Conservation (phyloP, 2,329 filamentous ascomycete species). For the Colletotrichum abscissum region DNA sequence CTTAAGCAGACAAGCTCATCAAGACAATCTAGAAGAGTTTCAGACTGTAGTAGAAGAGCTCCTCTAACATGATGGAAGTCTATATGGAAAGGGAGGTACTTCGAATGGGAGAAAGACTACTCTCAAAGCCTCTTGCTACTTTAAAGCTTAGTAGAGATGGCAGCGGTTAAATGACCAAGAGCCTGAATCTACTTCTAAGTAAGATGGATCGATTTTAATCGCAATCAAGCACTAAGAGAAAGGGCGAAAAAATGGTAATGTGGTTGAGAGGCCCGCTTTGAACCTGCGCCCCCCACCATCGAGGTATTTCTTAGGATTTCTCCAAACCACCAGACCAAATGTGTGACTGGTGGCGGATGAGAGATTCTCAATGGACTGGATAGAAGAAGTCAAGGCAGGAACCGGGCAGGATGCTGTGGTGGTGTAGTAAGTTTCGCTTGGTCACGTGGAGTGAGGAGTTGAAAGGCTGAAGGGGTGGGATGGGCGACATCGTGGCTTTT, state of each 20-base stretch:
- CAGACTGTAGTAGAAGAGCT: too few species aligned
- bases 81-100: too few species aligned
- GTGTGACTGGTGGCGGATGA: background rate
- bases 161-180: too few species aligned
- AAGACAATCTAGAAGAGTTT: background rate
- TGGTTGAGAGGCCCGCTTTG: background rate
- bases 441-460: background rate
- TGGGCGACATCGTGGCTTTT: background rate
- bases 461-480: background rate
- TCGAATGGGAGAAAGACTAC: too few species aligned
- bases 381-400: background rate
- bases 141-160: too few species aligned
- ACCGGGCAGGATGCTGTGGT: background rate
- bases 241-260: background rate
- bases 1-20: background rate
- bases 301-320: background rate
- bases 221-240: background rate
- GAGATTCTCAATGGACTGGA: too few species aligned
- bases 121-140: too few species aligned
- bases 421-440: background rate
- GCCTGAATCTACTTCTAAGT: background rate
- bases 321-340: background rate
- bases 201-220: too few species aligned
- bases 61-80: too few species aligned
- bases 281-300: background rate